Evolutionary conservation across 768 basidiomycete genomes (phyloP).

Genomic region (Suillus cothurnatus): DNA sequence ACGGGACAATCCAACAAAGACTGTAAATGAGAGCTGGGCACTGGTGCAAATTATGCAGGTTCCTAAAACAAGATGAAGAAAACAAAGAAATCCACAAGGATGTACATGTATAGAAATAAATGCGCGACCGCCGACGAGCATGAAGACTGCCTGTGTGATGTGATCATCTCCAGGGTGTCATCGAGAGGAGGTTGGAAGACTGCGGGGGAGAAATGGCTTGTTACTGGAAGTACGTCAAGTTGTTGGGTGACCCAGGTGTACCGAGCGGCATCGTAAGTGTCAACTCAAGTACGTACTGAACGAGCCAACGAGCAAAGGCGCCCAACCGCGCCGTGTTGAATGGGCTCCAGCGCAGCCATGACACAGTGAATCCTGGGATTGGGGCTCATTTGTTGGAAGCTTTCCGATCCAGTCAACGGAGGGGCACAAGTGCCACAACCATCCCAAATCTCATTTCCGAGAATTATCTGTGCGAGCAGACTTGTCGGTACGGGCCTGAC

Average conservation of each 20-base stretch:
- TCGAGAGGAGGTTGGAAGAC: constrained; percentile 48
- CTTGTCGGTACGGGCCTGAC: constrained; percentile 83
- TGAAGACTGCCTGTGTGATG: neutral
- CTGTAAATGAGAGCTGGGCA: neutral
- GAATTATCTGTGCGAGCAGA: constrained; percentile 78
- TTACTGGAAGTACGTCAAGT: constrained; percentile 53
- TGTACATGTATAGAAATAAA: constrained; percentile 6
- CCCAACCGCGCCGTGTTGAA: constrained; percentile 40
- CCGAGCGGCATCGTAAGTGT: constrained; percentile 45
- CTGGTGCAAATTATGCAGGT: constrained; percentile 11
- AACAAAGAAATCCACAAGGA: neutral
- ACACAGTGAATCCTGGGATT: constrained; percentile 88
- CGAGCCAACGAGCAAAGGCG: constrained; percentile 52
- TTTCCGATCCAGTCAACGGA: constrained; percentile 32
- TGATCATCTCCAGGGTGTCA: constrained; percentile 25
- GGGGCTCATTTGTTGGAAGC: constrained; percentile 49
- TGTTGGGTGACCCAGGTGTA: constrained; percentile 54
- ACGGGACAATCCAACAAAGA: neutral
- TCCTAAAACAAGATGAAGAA: constrained; percentile 11
- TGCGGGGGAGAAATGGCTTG: constrained; percentile 52
- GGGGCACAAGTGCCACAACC: constrained; percentile 54
- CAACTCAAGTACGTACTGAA: constrained; percentile 80
- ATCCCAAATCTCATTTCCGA: constrained; percentile 87
- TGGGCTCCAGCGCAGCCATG: constrained; percentile 59
- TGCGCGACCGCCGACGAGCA: neutral